Evolutionary conservation across 2,329 filamentous ascomycete genomes (phyloP), one percentile per base, ranked within the genome.

Genomic region (Penicillium sp.): DNA sequence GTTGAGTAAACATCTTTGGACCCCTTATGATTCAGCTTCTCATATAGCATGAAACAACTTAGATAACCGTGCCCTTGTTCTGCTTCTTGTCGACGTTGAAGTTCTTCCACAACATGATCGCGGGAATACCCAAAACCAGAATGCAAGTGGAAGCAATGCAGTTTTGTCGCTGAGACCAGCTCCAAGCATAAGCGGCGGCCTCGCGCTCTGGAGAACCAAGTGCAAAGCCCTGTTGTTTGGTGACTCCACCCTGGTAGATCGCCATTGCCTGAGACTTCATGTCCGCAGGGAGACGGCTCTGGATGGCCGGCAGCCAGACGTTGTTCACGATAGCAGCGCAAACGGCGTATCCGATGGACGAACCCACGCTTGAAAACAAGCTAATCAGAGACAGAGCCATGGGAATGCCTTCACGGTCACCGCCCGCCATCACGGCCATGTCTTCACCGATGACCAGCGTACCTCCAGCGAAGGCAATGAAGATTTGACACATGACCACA

Each of bases 401-500:
- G 16, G 33, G 33, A 35, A 35, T 35, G 16, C 33, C 33, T 35
- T 35, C 33, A 5, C 33, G 33, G n/a, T 35, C 33, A 16, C 33
- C 33, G 9, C 33, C 33, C n/a, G 33, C 33, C 33, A 35, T 35
- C 6, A 35, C 33, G 3, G 33, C 33, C 33, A 35, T 35, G 6
- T 35, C 33, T 35, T 35, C 33, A 18, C 33, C 33, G 4, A 35
- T 35, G 3, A 35, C 33, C 33, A 35, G 33, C 1, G 33, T 35
- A 18, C 33, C 33, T 9, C 33, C 33, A 1, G 33, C 33, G 3
- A 81, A 72, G 16, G 81, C 79, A 48, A 82, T 79, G 57, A 83
- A 76, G 50, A 83, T 76, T 59, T 82, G 80, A 53, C 77, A 79
- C 75, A 81, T 78, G 50, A 82, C 67, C 8, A 83, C 63, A 65